Percentiles rank a stretch among this genome's conserved stretches.
Evolutionary conservation across 768 basidiomycete species (phyloP).

Genomic region (Candolleomyces eurysporus): DNA sequence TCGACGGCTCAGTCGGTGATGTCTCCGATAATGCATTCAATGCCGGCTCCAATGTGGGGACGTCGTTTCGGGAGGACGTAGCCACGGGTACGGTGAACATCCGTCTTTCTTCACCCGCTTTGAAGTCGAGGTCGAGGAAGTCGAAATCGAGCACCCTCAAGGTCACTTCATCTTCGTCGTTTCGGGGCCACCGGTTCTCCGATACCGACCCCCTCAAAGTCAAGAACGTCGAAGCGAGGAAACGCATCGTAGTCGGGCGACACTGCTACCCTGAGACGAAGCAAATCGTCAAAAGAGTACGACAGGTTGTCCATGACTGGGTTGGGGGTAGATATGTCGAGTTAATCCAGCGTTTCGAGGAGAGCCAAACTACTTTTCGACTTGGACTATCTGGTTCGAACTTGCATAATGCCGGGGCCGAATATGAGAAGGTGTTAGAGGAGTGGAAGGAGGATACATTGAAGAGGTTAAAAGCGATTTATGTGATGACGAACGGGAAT

Average conservation of each 20-base stretch:
- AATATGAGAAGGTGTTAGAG: not conserved
- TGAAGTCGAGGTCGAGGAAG: not conserved
- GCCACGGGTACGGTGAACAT: too few species aligned
- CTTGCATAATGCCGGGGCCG: not conserved
- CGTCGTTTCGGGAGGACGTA: too few species aligned
- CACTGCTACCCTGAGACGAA: slow-evolving; percentile 55
- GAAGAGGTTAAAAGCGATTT: slow-evolving; percentile 42
- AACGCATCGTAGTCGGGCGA: slow-evolving; percentile 28
- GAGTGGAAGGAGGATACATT: not conserved
- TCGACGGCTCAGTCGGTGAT: not conserved
- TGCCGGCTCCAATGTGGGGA: not conserved
- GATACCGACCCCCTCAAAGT: slow-evolving; percentile 3
- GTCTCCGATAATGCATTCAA: not conserved
- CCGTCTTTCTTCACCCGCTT: not conserved
- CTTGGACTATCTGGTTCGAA: too few species aligned
- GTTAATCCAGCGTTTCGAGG: slow-evolving; percentile 3
- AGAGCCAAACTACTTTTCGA: too few species aligned
- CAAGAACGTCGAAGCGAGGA: slow-evolving; percentile 22
- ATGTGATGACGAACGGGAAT: slow-evolving; percentile 65
- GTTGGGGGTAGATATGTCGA: not conserved
- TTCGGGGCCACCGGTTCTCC: slow-evolving; percentile 7
- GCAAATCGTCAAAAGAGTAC: slow-evolving; percentile 46
- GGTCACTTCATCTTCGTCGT: slow-evolving; percentile 14
- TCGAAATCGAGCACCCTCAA: not conserved
- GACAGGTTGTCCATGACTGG: slow-evolving; percentile 26